Evolutionary conservation across 139 green algal species (phyloP).

Genomic region (Tetradesmus lagerheimii): DNA sequence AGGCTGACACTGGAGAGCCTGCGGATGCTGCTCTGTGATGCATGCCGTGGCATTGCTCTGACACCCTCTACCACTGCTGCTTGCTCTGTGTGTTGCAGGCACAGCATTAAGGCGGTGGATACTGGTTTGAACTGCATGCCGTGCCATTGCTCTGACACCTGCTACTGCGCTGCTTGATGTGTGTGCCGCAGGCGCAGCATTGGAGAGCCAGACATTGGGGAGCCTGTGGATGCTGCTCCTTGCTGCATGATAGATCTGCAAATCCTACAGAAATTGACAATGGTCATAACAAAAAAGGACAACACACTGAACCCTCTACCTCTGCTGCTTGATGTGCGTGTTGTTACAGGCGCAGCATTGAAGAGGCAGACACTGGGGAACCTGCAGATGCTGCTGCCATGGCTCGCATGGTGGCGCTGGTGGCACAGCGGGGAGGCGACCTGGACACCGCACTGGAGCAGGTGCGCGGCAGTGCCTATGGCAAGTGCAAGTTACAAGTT

Average conservation of each 20-base stretch:
- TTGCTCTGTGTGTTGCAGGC: background rate
- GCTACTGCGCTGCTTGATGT: background rate
- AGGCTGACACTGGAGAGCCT: too few species aligned
- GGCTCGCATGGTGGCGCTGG: background rate
- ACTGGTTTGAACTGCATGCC: background rate
- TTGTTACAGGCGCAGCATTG: background rate
- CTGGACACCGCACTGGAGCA: slow-evolving; percentile 34
- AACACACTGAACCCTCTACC: too few species aligned
- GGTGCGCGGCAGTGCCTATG: too few species aligned
- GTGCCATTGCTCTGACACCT: background rate
- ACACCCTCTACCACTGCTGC: too few species aligned
- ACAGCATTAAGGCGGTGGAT: background rate
- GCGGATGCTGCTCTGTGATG: too few species aligned
- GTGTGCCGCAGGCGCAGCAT: background rate
- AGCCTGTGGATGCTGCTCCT: background rate
- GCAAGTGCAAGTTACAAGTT: too few species aligned
- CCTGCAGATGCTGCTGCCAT: background rate
- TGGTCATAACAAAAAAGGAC: too few species aligned
- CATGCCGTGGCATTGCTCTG: too few species aligned
- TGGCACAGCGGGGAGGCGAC: slow-evolving; percentile 1
- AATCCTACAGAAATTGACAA: too few species aligned
- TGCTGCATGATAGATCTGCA: background rate
- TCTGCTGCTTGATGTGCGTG: background rate
- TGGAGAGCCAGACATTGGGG: background rate
- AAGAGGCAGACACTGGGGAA: background rate